Base-by-base conservation (phyloP, 805 yeast species). In the Cyberlindnera japonica region DNA sequence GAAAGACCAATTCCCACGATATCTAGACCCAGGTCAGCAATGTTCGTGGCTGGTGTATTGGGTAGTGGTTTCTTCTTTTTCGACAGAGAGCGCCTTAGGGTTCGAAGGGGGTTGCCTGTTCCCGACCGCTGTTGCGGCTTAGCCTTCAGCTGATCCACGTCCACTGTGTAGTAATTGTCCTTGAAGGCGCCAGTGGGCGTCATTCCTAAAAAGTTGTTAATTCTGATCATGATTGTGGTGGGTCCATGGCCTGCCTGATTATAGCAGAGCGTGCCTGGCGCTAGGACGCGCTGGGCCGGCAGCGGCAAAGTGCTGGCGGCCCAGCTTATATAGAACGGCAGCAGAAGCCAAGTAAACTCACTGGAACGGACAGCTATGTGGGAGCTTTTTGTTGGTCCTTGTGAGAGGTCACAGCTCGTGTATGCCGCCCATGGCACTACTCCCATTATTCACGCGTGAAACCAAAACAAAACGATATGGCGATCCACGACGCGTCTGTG, bases 1-100 rank as follows among this genome's bases (percentile, higher is more conserved):
- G 37, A 30, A 2, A 53, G 41, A 4, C 58, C 54, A 6, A 51
- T 16, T 3, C 58, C 58, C 3, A 54, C 58, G 3, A 54, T 44
- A 20, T 48, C 46, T 17, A 54, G 44, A 1, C 58, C 58, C 40
- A 53, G 37, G 25, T 44, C 51, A 4, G 45, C 49, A 3, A 53
- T 45, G 22, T 32, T 39, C 4, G 38, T 4, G 7, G 34, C 19
- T 3, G 39, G 35, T 20, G 24, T 23, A 32, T 24, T 25, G 20
- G 41, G 37, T 16, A 34, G 40, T 4, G 45, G 33, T 13, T 40
- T 34, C 30, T 12, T 25, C 15, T 24, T 21, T 7, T 23, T 20
- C 8, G 43, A 18, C 4, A 35, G 33, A 2, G 44, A 41, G 18
- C 37, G 40, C 14, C 43, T 35, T 28, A 37, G 22, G 3, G 43